Evolutionary conservation across 208 protist species (phyloP), one percentile per base, ranked within the genome.

Genomic region (Lotmaria passim): DNA sequence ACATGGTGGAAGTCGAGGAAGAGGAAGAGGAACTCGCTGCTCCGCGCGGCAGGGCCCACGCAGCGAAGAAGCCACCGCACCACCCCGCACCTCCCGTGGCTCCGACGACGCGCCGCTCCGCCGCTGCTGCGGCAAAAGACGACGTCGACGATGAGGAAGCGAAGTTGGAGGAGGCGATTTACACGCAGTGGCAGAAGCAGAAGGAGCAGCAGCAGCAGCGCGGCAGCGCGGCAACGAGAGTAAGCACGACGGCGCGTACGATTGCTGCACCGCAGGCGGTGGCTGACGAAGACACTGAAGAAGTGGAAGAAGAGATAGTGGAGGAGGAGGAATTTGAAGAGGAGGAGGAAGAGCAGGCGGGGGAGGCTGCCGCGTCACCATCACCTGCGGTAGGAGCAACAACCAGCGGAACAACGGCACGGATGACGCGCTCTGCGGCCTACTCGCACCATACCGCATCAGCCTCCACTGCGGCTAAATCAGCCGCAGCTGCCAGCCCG

Each of bases 181-280:
- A 72, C 51, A 55, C 24, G 5, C 65, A 76, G 36, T 69, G 61
- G 60, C 61, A 64, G 61, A 66, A 68, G 61, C 50, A 75, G 52
- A 70, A 70, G 55, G 33, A 55, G 48, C 66, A 57, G 19, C 53
- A 56, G 56, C 66, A 73, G 19, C 33, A 34, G 2, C 21, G 33
- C 24, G 30, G 31, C 52, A 3, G 19, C 17, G 33, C 39, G 6
- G 53, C 50, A 71, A n/a, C 51, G 47, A 55, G 36, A 28, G 19
- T 12, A 17, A 66, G 10, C 43, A 15, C 48, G 31, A 48, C 68
- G 26, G 34, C 65, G 24, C 53, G 34, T 7, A 39, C 30, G 7
- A 10, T n/a, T 7, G 53, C 14, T 3, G 43, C 41, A 21, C 41
- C n/a, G 56, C n/a, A n/a, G n/a, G n/a, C n/a, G n/a, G n/a, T n/a